Percentiles rank a stretch among this genome's conserved stretches.
These are phyloP conservation scores for Echria macrotheca DNA, from an alignment of 495 filamentous ascomycete genomes.

Conservation along the genomic window DNA sequence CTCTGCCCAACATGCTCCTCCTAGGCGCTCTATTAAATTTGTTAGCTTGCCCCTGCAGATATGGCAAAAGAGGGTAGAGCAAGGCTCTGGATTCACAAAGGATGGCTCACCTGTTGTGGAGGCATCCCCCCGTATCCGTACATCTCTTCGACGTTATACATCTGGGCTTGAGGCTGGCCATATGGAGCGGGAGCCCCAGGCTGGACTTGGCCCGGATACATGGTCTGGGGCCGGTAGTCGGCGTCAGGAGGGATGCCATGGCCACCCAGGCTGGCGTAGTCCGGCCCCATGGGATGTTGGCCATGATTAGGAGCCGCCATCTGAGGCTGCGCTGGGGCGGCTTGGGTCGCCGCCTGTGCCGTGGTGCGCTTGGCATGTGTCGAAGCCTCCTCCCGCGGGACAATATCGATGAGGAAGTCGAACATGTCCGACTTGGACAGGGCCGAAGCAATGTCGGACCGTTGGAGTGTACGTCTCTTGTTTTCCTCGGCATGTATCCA, in stretches of 20 bases:
- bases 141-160: slow-evolving; percentile 81
- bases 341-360: slow-evolving; percentile 46
- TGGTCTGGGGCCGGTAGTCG: slow-evolving; percentile 71
- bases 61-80: too few species aligned
- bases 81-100: too few species aligned
- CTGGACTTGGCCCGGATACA: slow-evolving; percentile 76
- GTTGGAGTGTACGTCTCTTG: slow-evolving; percentile 90
- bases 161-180: slow-evolving; percentile 62
- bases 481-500: slow-evolving; percentile 99
- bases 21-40: slow-evolving; percentile 24
- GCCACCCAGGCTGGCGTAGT: slow-evolving; percentile 45
- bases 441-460: slow-evolving; percentile 92
- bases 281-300: slow-evolving; percentile 45
- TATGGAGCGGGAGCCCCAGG: slow-evolving; percentile 63
- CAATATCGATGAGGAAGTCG: slow-evolving; percentile 98
- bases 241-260: slow-evolving; percentile 53
- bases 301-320: slow-evolving; percentile 59
- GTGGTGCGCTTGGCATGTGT: slow-evolving; percentile 67
- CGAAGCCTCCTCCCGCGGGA: slow-evolving; percentile 87
- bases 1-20: neutral
- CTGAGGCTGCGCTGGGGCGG: slow-evolving; percentile 47
- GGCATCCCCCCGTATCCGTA: slow-evolving; percentile 79
- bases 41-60: too few species aligned
- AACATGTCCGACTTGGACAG: slow-evolving; percentile 99
- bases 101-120: slow-evolving; percentile 77